Conservation (phyloP, 2,329 filamentous ascomycete genomes). For the Hypocreales sp. region DNA sequence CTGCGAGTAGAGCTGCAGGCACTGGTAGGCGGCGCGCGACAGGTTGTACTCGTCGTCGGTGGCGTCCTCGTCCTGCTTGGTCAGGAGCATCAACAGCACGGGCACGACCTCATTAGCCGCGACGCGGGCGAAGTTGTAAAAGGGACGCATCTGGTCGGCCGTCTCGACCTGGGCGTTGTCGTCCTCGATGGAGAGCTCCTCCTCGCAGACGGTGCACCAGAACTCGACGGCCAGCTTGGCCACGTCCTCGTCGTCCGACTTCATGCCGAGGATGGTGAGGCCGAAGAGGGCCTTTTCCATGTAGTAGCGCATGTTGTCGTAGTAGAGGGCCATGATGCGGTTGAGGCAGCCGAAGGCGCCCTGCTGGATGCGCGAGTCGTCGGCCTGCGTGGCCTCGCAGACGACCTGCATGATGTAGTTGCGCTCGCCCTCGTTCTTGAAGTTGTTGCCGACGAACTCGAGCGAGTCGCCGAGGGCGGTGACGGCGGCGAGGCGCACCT, state of each 20-base stretch:
- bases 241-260: slow-evolving; percentile 92
- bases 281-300: slow-evolving; percentile 99
- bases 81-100: slow-evolving; percentile 73
- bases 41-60: slow-evolving; percentile 96
- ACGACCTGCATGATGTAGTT: slow-evolving; percentile 99
- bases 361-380: slow-evolving; percentile 83
- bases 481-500: slow-evolving; percentile 86
- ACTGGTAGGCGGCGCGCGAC: slow-evolving; percentile 89
- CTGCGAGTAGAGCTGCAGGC: slow-evolving; percentile 87
- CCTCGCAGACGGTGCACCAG: slow-evolving; percentile 99
- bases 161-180: slow-evolving; percentile 71
- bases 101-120: slow-evolving; percentile 90
- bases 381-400: slow-evolving; percentile 93
- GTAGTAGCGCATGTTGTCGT: slow-evolving; percentile 99
- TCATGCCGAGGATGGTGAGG: slow-evolving; percentile 96
- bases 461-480: slow-evolving; percentile 89
- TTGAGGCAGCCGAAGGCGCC: slow-evolving; percentile 95
- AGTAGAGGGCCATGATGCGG: slow-evolving; percentile 97
- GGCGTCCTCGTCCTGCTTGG: slow-evolving; percentile 96
- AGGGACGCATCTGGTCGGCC: slow-evolving; percentile 71
- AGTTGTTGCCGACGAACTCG: slow-evolving; percentile 96
- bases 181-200: slow-evolving; percentile 95
- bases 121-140: slow-evolving; percentile 91
- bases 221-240: slow-evolving; percentile 97
- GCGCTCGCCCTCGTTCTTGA: slow-evolving; percentile 95